Percentiles rank a stretch among this genome's conserved stretches.
Conservation (phyloP, 192 early-diverging fungal genomes). For the Coemansia sp. region DNA sequence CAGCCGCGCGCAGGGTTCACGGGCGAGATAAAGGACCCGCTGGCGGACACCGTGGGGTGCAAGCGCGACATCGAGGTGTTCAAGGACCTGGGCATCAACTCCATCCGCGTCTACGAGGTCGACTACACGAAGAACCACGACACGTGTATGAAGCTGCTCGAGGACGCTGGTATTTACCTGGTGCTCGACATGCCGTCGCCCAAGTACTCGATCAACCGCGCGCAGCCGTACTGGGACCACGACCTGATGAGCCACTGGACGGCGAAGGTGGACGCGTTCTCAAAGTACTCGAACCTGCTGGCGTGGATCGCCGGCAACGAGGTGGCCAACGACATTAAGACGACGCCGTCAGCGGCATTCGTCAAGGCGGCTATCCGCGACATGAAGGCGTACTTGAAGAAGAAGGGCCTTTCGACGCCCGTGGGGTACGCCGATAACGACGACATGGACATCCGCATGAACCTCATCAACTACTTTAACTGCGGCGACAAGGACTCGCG, state of each 20-base stretch:
- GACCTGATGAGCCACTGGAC: conserved; percentile 57
- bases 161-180: conserved; percentile 66
- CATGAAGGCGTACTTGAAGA: conserved; percentile 61
- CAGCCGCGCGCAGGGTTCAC: conserved; percentile 59
- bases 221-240: conserved; percentile 59
- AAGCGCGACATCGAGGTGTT: conserved; percentile 64
- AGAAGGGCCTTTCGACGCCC: conserved; percentile 56
- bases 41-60: conserved; percentile 63
- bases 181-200: conserved; percentile 65
- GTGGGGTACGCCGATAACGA: conserved; percentile 77
- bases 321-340: conserved; percentile 66
- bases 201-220: conserved; percentile 63
- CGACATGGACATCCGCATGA: conserved; percentile 63
- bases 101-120: conserved; percentile 72
- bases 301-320: conserved; percentile 78
- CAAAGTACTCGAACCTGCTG: conserved; percentile 61
- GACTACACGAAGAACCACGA: conserved; percentile 66
- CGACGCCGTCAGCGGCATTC: conserved; percentile 62
- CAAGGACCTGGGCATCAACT: conserved; percentile 66
- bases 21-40: conserved; percentile 54
- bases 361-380: conserved; percentile 70
- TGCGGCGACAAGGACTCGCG: conserved; percentile 63
- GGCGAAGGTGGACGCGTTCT: conserved; percentile 66
- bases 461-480: conserved; percentile 68
- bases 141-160: conserved; percentile 68